Conservation (phyloP, 1,284 basidiomycete species). For the Kwoniella shivajii region DNA sequence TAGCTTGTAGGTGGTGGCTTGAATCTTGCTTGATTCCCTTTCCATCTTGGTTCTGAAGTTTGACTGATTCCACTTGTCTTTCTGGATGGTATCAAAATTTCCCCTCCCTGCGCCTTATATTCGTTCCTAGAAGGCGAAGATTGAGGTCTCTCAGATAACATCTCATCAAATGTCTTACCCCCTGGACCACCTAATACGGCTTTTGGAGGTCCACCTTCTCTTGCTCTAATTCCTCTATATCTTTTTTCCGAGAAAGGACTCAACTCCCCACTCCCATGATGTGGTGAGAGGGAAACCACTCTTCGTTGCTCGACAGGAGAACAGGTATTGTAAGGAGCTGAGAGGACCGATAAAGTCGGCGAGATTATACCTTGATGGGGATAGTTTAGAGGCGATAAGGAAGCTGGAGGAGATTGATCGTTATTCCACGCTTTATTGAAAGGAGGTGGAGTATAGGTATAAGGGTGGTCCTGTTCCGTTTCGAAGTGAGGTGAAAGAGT, state of each 20-base stretch:
- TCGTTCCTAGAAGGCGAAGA: not conserved
- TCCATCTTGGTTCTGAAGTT: constrained; percentile 10
- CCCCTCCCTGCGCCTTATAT: not conserved
- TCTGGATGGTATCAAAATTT: not conserved
- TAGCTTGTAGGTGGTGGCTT: constrained; percentile 27
- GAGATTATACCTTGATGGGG: not conserved
- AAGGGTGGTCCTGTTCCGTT: not conserved
- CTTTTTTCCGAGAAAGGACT: constrained; percentile 4
- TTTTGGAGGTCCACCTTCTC: constrained; percentile 41
- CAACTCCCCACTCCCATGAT: not conserved
- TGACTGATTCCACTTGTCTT: not conserved
- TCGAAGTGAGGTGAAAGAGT: not conserved
- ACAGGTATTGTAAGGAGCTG: constrained; percentile 1
- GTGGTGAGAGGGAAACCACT: constrained; percentile 3
- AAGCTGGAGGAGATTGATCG: constrained; percentile 1
- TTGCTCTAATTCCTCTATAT: constrained; percentile 11
- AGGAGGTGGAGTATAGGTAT: constrained; percentile 5
- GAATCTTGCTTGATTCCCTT: constrained; percentile 26
- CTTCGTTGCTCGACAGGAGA: not conserved
- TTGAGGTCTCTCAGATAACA: constrained; percentile 12
- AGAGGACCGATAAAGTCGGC: not conserved
- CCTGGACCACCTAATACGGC: constrained; percentile 45
- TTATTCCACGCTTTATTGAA: constrained; percentile 13
- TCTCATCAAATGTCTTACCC: constrained; percentile 46
- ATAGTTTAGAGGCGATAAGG: constrained; percentile 7